Evolutionary conservation across 1,284 basidiomycete genomes (phyloP).

Genomic region (Ganoderma lucidum): DNA sequence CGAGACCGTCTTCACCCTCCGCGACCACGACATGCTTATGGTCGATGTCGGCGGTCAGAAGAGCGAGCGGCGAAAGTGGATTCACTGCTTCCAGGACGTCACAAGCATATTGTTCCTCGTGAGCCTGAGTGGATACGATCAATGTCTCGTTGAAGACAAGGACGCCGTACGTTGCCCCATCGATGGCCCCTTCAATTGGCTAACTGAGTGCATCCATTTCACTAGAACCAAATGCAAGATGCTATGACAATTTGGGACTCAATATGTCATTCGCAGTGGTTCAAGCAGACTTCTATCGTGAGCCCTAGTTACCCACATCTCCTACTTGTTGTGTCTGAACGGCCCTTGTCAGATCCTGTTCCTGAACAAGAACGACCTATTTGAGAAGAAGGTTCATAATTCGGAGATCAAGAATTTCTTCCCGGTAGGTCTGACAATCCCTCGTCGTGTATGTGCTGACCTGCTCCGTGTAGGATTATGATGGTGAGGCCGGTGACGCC

Average conservation of each 20-base stretch:
- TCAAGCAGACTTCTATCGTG: conserved; percentile 90
- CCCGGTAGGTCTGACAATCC: conserved; percentile 59
- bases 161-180: conserved; percentile 70
- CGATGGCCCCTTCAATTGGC: not conserved
- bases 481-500: conserved; percentile 74
- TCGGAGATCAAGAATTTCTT: conserved; percentile 90
- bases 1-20: conserved; percentile 87
- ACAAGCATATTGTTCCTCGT: conserved; percentile 90
- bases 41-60: conserved; percentile 93
- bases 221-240: conserved; percentile 94
- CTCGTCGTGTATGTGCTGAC: conserved; percentile 17
- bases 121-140: conserved; percentile 89
- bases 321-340: conserved; percentile 18
- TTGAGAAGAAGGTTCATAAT: conserved; percentile 80
- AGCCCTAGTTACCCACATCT: conserved; percentile 38
- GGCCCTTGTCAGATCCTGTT: conserved; percentile 76
- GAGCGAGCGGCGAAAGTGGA: conserved; percentile 90
- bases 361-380: conserved; percentile 92
- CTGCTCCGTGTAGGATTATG: conserved; percentile 65
- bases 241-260: conserved; percentile 96
- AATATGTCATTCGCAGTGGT: conserved; percentile 94
- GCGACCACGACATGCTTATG: conserved; percentile 84
- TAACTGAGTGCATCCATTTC: not conserved
- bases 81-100: conserved; percentile 87
- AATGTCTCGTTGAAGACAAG: conserved; percentile 93